Percentiles rank a stretch among this genome's conserved stretches.
These are phyloP conservation scores for Fistulifera solaris DNA, from an alignment of 108 stramenopile genomes.

Conservation along the genomic window DNA sequence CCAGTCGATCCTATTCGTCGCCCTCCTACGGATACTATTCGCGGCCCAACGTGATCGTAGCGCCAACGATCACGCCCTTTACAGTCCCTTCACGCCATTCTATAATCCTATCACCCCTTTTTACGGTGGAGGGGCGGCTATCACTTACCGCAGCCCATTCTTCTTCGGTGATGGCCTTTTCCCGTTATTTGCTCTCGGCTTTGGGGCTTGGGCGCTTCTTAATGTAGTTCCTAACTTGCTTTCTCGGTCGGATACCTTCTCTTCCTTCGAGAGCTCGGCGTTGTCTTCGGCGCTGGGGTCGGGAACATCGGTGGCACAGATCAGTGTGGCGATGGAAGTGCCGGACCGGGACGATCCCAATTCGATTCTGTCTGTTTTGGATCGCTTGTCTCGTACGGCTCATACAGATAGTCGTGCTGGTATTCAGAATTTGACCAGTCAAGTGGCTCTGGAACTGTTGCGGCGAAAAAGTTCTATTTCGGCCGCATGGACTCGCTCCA, in stretches of 20 bases:
- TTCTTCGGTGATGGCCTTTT: too few relatives aligned
- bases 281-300: constrained; percentile 32
- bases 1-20: constrained; percentile 12
- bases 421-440: constrained; percentile 65
- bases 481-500: constrained; percentile 40
- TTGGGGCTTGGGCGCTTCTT: constrained; percentile 13
- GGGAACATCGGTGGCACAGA: constrained; percentile 56
- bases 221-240: too few relatives aligned
- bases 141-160: constrained; percentile 12
- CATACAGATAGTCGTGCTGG: constrained; percentile 65
- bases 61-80: constrained; percentile 29
- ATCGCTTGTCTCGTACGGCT: constrained; percentile 41
- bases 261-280: neutral
- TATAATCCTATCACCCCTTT: constrained; percentile 20
- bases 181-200: constrained; percentile 22
- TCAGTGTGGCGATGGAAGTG: constrained; percentile 65
- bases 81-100: constrained; percentile 30
- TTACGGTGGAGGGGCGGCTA: constrained; percentile 40
- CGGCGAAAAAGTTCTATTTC: constrained; percentile 64
- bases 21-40: constrained; percentile 32
- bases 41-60: constrained; percentile 35
- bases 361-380: constrained; percentile 48
- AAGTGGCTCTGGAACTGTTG: constrained; percentile 71
- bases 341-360: constrained; percentile 60
- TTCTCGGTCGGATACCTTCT: neutral